Base-by-base conservation (phyloP, 208 protist genomes). In the Wallacemonas sp. region DNA sequence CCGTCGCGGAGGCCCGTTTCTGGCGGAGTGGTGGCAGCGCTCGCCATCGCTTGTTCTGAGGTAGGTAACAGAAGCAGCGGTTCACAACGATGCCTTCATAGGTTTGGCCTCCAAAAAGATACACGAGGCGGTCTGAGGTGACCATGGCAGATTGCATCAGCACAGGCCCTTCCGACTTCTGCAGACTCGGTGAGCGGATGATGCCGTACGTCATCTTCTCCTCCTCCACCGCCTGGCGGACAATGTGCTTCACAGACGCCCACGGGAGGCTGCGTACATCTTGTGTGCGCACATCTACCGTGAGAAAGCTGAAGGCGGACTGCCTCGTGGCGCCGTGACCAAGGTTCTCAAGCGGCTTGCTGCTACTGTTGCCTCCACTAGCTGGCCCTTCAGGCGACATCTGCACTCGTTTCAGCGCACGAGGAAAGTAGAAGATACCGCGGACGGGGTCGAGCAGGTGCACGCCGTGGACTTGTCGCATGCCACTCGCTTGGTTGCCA, bases 241-340 rank as follows among this genome's bases (percentile, higher is more conserved):
- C 70, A 33, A 62, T 64, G 59, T 66, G 42, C 38, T 63, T 51
- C 53, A 73, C 70, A 55, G 67, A 56, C 17, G 41, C 44, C 79
- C 79, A 84, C 61, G 79, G 79, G 27, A 80, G 68, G 44, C 74
- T 56, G 49, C 70, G 72, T 0, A 72, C 70, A 60, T 84, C 77
- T 61, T 84, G 79, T 27, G 79, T 84, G 53, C 79, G 73, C 53
- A 84, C 69, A 56, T 80, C 74, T 17, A 84, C 79, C 24, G 79
- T 80, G 2, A 84, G 65, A 42, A 84, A 84, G 21, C 66, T 75
- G 9, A 74, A 83, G 6, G 72, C 62, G 1, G 64, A 53, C 26
- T 11, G 36, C 28, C 33, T 44, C 6, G 45, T 2, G 14, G 17
- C 61, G 1, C 38, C 5, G 56, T 38, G 24, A 47, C 24, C 56